Evolutionary conservation across 139 green algal species (phyloP), one percentile per base, ranked within the genome.

Genomic region (Haematococcus lacustris): DNA sequence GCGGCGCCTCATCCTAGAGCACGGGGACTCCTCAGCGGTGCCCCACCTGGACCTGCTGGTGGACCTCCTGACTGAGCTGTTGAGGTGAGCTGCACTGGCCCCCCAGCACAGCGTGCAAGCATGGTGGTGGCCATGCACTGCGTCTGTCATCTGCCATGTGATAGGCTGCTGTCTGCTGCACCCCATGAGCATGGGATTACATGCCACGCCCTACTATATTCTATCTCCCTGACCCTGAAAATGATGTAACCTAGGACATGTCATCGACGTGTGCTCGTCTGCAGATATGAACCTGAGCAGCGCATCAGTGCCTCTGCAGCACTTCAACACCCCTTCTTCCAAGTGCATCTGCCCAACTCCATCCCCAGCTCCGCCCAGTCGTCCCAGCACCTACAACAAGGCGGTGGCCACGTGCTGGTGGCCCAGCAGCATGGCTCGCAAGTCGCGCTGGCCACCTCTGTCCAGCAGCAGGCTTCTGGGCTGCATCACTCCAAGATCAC

Each of bases 311-410:
- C 93, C 0, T 70, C 62, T 4, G 76, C 92, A 71, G 91, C 91
- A 7, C 86, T 98, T 38, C 65, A 76, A 35, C 93, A 98, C 78
- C 77, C 84, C 47, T 98, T 77, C 72, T 65, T 77, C 43, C 32
- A 62, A 38, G 53, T 57, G 34, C 33, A 30, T 3, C 68, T 73
- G 3, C 13, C 63, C 33, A 13, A 35, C 35, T 69, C 63, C 63
- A 69, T 69, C 3, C 63, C 63, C 30, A n/a, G n/a, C n/a, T n/a
- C n/a, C n/a, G n/a, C n/a, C n/a, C n/a, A n/a, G n/a, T n/a, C n/a
- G n/a, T n/a, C n/a, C n/a, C n/a, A n/a, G n/a, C n/a, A n/a, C n/a
- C n/a, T n/a, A n/a, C n/a, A n/a, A n/a, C n/a, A n/a, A n/a, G n/a
- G n/a, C n/a, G n/a, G n/a, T n/a, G n/a, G n/a, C n/a, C n/a, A n/a